A percentile compares a stretch with the other conserved stretches of the same genome.
Evolutionary conservation across 768 basidiomycete species (phyloP).

Genomic region (Russula olivacea): DNA sequence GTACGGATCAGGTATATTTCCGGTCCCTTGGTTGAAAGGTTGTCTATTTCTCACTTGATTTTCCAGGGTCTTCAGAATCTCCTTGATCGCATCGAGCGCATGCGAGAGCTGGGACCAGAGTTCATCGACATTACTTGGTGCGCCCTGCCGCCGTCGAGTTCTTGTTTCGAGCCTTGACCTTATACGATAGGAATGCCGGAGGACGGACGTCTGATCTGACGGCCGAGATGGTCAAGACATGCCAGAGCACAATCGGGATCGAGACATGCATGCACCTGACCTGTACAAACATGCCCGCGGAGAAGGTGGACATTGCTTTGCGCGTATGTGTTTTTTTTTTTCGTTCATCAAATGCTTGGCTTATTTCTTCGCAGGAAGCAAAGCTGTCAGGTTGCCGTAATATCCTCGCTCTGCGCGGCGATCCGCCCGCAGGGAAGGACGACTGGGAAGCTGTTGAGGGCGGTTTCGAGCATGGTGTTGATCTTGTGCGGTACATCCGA

Average conservation of each 20-base stretch:
- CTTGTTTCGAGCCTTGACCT: slow-evolving; percentile 9
- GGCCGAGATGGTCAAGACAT: slow-evolving; percentile 89
- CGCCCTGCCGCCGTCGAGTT: slow-evolving; percentile 17
- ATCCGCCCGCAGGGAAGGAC: slow-evolving; percentile 82
- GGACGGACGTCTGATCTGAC: slow-evolving; percentile 93
- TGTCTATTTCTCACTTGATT: slow-evolving; percentile 17
- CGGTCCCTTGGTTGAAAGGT: not conserved
- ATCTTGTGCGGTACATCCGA: slow-evolving; percentile 87
- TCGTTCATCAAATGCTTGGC: slow-evolving; percentile 9
- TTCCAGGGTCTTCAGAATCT: slow-evolving; percentile 87
- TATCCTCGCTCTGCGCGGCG: slow-evolving; percentile 88
- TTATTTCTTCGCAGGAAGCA: slow-evolving; percentile 58
- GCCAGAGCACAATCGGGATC: slow-evolving; percentile 86
- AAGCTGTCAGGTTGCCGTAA: slow-evolving; percentile 87
- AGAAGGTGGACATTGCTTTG: slow-evolving; percentile 90
- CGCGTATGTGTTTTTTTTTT: slow-evolving; percentile 41
- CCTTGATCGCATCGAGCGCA: slow-evolving; percentile 96
- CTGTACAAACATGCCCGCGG: slow-evolving; percentile 97
- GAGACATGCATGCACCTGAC: slow-evolving; percentile 99
- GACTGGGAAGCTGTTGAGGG: slow-evolving; percentile 91
- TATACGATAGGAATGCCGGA: slow-evolving; percentile 80
- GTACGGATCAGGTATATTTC: slow-evolving; percentile 77
- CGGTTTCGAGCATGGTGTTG: slow-evolving; percentile 86
- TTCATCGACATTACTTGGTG: slow-evolving; percentile 98
- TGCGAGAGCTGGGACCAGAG: slow-evolving; percentile 91